Base-by-base conservation (phyloP, 2,329 filamentous ascomycete species). In the Fusarium pseudoanthophilum region DNA sequence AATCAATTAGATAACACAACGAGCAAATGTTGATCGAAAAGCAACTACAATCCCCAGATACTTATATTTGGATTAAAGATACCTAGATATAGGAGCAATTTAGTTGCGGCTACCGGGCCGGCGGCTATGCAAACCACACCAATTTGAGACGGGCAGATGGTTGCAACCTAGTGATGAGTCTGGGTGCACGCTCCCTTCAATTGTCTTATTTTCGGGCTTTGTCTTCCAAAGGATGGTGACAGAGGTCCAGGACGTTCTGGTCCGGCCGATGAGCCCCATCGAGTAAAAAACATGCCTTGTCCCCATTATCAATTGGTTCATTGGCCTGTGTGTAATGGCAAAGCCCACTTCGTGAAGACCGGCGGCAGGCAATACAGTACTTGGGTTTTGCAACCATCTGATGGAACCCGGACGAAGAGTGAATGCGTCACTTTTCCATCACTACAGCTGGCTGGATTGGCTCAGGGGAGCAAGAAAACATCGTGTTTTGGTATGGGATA, bases 221-320 rank as follows among this genome's bases (percentile, higher is more conserved):
- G 49, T 64, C 30, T 48, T 40, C 28, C 34, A 36, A 36, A 36
- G 34, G n/a, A 37, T 52, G 34, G 40, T 62, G 53, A 48, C 57
- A 59, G 42, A 72, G n/a, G 32, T 60, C 39, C 30, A 69, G 72
- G 72, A 74, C 57, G n/a, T 43, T 73, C 58, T 73, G 67, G 56
- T 71, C 74, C 75, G 75, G 72, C 46, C 70, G 74, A 78, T 67
- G 66, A 52, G 69, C 59, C 61, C 66, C 65, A 60, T 56, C 62
- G 67, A 71, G 66, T 26, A 32, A 53, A 60, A 62, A 76, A 67
- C 71, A 78, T 77, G 71, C 37, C 55, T 40, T 64, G 58, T 69
- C 48, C 67, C 62, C 37, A 24, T 28, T 40, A 37, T 67, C 56
- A 46, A 74, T 78, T 72, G 71, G 67, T 42, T 74, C 46, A 62